A percentile compares a stretch with the other conserved stretches of the same genome.
phyloP scores from a whole-genome alignment of 1,284 basidiomycete genomes.

The Ustilago nuda region DNA sequence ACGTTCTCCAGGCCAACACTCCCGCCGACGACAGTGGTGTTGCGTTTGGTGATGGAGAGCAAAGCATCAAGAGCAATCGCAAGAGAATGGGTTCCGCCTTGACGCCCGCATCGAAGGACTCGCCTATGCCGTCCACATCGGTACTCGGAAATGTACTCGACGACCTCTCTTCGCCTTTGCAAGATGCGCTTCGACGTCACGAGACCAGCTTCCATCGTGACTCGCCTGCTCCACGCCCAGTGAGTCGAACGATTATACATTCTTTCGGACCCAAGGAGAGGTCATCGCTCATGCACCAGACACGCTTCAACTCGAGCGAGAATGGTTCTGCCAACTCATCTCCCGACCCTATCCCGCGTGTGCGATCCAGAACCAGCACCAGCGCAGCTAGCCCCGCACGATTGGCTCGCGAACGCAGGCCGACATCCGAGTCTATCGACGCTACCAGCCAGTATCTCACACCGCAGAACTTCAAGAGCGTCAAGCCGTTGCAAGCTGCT shows the following conservation, averaged over 20 bases:
- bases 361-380: slow-evolving; percentile 36
- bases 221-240: slow-evolving; percentile 35
- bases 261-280: slow-evolving; percentile 53
- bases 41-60: slow-evolving; percentile 40
- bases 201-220: slow-evolving; percentile 44
- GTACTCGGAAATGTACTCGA: slow-evolving; percentile 22
- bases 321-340: slow-evolving; percentile 37
- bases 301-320: slow-evolving; percentile 46
- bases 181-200: slow-evolving; percentile 35
- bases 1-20: slow-evolving; percentile 15
- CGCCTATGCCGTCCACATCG: slow-evolving; percentile 3
- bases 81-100: slow-evolving; percentile 27
- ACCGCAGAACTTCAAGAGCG: slow-evolving; percentile 70
- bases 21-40: slow-evolving; percentile 53
- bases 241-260: slow-evolving; percentile 15
- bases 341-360: slow-evolving; percentile 37
- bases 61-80: slow-evolving; percentile 32
- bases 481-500: slow-evolving; percentile 70
- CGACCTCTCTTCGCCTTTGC: slow-evolving; percentile 36
- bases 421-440: slow-evolving; percentile 34
- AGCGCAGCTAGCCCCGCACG: slow-evolving; percentile 34
- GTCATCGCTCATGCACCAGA: slow-evolving; percentile 56
- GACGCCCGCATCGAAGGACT: slow-evolving; percentile 1
- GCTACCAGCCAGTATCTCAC: slow-evolving; percentile 55
- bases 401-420: slow-evolving; percentile 36